These are phyloP conservation scores for Lactifluus subvellereus DNA, from an alignment of 768 basidiomycete genomes.

Conservation along the genomic window DNA sequence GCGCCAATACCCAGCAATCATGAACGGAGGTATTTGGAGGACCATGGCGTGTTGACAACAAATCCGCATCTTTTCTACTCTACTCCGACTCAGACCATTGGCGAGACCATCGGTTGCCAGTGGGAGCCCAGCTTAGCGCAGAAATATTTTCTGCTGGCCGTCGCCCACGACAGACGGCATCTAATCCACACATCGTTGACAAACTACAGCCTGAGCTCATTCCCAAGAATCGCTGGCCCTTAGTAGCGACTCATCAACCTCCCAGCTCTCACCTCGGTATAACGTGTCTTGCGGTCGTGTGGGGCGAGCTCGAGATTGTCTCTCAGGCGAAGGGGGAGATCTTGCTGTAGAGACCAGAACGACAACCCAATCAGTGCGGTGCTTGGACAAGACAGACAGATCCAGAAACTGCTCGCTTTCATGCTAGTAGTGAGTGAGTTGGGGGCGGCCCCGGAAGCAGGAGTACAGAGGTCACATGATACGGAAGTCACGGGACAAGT, in stretches of 20 bases:
- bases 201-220: not conserved
- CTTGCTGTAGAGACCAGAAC: not conserved
- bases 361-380: not conserved
- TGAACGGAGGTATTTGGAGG: too few species aligned
- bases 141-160: not conserved
- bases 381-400: too few species aligned
- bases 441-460: too few species aligned
- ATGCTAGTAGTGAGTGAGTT: too few species aligned
- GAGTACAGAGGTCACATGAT: too few species aligned
- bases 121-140: not conserved
- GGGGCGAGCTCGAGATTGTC: not conserved
- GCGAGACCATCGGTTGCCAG: too few species aligned
- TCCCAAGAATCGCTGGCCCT: not conserved
- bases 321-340: slow-evolving; percentile 13
- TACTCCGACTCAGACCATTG: too few species aligned
- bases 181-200: not conserved
- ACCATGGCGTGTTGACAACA: too few species aligned
- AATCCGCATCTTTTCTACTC: too few species aligned
- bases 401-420: too few species aligned
- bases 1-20: too few species aligned
- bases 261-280: not conserved
- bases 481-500: too few species aligned
- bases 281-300: not conserved
- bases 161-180: not conserved
- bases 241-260: not conserved